Base-by-base conservation (phyloP, 768 basidiomycete genomes). In the Tubosaeta sp. region DNA sequence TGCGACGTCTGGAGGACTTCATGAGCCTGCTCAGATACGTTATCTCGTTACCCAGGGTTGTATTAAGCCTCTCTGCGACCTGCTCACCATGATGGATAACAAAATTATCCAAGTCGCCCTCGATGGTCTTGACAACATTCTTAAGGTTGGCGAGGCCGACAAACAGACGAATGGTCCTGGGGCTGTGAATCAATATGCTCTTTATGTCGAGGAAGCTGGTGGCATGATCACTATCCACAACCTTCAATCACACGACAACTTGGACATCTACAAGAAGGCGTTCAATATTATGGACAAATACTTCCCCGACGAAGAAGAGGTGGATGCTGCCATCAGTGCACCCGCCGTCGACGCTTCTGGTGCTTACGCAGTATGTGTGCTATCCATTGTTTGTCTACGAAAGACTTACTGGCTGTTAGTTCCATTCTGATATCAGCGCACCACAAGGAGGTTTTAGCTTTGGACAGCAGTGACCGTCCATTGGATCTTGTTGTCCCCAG, bases 211-310 rank as follows among this genome's bases (percentile, higher is more conserved):
- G 71, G 96, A 99, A 73, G 94, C 94, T 10, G 94, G 96, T 52
- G 96, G 96, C 47, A 98, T 99, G 96, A 82, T 93, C 59, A 90
- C 93, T 18, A 97, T 99, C 69, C 95, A 99, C 78, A 94, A 97
- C 71, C 83, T 98, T 48, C 96, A 99, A 73, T 94, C 95, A 71
- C 96, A 98, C 71, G 95, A 99, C 75, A 99, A 99, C 73, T 72
- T 97, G 72, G 95, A 98, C 61, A 98, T 99, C 62, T 99, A 99
- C 76, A 97, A 97, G 82, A 98, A 99, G 76, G 95, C 94, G 36
- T 99, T 94, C 79, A 92, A 92, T 71, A 96, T 92, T 64, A 91
- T 91, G 88, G 88, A 92, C 75, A 94, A 94, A 66, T 96, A 95
- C 76, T 96, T 95, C 87, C 92, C 94, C 30, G 93, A 94, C 56